These are phyloP conservation scores for Daldinia childiae DNA, from an alignment of 495 filamentous ascomycete species.

Conservation along the genomic window DNA sequence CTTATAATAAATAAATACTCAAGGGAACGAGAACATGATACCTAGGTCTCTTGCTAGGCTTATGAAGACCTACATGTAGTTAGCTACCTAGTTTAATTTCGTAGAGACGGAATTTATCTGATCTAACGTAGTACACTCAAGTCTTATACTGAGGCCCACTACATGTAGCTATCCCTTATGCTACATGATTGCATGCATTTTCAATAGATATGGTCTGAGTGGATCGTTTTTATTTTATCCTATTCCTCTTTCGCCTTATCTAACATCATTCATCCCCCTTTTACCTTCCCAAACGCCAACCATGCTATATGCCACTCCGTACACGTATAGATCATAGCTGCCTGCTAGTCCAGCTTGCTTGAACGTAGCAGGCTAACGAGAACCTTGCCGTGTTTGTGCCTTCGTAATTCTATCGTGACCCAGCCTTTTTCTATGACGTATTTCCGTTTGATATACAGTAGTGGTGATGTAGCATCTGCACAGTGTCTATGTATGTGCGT, in stretches of 20 bases:
- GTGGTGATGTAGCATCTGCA: neutral
- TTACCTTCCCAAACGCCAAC: slow-evolving; percentile 12
- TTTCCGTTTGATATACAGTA: slow-evolving; percentile 28
- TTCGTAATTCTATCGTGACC: slow-evolving; percentile 6
- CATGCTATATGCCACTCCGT: slow-evolving; percentile 4
- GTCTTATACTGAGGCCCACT: no score
- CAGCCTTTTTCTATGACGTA: slow-evolving; percentile 4
- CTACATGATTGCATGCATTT: no score
- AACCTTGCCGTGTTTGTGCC: neutral
- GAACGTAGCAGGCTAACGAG: neutral
- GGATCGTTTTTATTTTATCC: slow-evolving; percentile 7
- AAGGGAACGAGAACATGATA: no score
- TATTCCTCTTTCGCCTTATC: neutral
- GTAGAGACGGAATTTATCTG: no score
- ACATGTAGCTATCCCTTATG: no score
- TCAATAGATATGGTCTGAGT: neutral
- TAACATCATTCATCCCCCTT: neutral
- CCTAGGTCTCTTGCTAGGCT: no score
- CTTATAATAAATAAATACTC: no score
- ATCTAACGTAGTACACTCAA: no score
- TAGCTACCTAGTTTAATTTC: no score
- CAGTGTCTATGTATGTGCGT: neutral
- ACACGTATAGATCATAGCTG: slow-evolving; percentile 2
- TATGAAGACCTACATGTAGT: no score
- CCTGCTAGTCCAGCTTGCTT: neutral